Conservation (phyloP, 805 yeast genomes). For the Kazachstania bromeliacearum region DNA sequence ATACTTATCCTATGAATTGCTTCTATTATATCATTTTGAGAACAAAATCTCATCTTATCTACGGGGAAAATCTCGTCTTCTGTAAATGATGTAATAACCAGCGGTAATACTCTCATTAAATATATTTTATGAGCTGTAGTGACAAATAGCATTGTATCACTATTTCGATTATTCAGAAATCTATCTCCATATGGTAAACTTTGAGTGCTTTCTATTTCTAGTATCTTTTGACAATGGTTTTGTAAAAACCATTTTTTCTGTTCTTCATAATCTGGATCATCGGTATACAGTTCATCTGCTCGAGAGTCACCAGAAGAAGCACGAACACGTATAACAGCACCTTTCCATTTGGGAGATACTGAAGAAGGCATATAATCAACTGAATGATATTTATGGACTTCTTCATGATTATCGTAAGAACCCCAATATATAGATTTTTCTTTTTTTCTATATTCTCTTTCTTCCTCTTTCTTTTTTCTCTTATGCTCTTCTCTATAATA, state of each 20-base stretch:
- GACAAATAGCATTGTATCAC: slow-evolving; percentile 14
- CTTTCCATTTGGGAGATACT: too few species aligned
- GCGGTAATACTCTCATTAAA: slow-evolving; percentile 16
- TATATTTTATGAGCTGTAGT: slow-evolving; percentile 10
- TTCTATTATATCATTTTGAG: slow-evolving; percentile 1
- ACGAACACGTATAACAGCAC: too few species aligned
- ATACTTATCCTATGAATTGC: slow-evolving; percentile 12
- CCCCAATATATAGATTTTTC: too few species aligned
- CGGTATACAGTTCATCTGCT: too few species aligned
- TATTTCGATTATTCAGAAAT: slow-evolving; percentile 8
- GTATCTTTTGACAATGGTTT: slow-evolving; percentile 10
- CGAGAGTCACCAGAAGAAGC: too few species aligned
- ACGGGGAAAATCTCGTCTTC: slow-evolving; percentile 17
- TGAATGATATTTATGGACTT: too few species aligned
- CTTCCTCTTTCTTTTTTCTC: too few species aligned
- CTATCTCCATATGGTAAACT: slow-evolving; percentile 9
- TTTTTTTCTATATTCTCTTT: too few species aligned
- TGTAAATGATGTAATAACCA: slow-evolving; percentile 18
- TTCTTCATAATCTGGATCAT: too few species aligned
- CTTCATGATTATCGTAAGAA: too few species aligned
- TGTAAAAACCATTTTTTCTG: slow-evolving; percentile 14
- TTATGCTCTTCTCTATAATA: too few species aligned
- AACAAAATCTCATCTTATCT: slow-evolving; percentile 8
- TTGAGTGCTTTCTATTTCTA: slow-evolving; percentile 4
- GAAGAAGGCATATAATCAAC: too few species aligned